These are phyloP conservation scores for Geranium brycei DNA, from an alignment of 345 rosid species.

Conservation along the genomic window DNA sequence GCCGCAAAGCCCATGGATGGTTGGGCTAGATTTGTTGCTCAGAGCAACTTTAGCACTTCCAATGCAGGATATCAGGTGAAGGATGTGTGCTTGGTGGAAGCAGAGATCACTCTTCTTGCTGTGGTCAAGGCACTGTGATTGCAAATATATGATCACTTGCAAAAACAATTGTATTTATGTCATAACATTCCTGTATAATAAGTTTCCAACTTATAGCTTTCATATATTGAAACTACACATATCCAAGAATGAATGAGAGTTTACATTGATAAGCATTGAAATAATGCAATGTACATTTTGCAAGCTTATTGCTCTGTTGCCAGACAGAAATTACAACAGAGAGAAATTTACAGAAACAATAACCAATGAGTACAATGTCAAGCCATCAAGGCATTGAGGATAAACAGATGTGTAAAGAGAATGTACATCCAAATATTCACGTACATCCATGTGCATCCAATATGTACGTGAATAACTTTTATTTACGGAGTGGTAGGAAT, in stretches of 20 bases:
- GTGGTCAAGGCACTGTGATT: conserved; percentile 7
- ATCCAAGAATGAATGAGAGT: not conserved
- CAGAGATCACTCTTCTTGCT: conserved; percentile 25
- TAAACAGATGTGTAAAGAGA: not conserved
- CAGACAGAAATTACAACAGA: not conserved
- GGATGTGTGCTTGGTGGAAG: conserved; percentile 25
- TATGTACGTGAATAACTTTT: not conserved
- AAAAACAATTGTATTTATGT: too few species aligned
- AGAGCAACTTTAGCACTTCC: conserved; percentile 4
- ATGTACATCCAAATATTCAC: not conserved
- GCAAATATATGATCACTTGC: too few species aligned
- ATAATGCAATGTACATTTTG: not conserved
- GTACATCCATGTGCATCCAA: not conserved
- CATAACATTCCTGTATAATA: too few species aligned
- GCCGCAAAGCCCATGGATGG: conserved; percentile 16
- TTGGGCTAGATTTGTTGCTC: conserved; percentile 21
- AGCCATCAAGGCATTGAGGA: conserved; percentile 6
- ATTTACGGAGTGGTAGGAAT: not conserved
- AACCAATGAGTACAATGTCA: not conserved
- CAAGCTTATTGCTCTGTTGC: not conserved
- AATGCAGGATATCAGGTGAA: conserved; percentile 13
- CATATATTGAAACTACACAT: too few species aligned
- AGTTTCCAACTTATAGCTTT: not conserved
- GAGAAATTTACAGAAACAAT: not conserved
- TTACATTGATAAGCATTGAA: too few species aligned